Conservation (phyloP, 2,329 filamentous ascomycete genomes). For the Penicillium italicum region DNA sequence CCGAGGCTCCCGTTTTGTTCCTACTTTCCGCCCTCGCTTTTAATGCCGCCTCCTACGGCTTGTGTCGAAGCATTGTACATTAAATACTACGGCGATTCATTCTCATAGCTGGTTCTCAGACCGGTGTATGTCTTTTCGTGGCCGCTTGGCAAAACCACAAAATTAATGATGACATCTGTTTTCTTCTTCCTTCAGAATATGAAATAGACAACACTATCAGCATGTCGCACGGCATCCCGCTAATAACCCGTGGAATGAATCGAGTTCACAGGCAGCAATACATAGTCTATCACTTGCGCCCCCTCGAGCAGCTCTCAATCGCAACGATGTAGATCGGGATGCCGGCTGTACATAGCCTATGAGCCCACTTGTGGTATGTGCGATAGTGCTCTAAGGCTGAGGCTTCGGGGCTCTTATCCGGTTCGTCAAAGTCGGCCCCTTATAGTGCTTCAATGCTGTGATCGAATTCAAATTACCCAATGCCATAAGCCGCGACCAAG, state of each 20-base stretch:
- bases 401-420: neutral
- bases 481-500: neutral
- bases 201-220: neutral
- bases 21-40: conserved; percentile 22
- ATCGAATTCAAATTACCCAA: neutral
- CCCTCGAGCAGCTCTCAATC: neutral
- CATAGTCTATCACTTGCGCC: neutral
- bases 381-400: neutral
- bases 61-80: conserved; percentile 27
- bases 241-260: neutral
- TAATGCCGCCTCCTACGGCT: conserved; percentile 27
- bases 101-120: conserved; percentile 17
- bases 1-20: conserved; percentile 29
- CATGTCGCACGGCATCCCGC: too few species aligned
- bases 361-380: neutral
- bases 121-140: conserved; percentile 16
- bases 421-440: neutral
- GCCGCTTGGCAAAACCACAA: neutral
- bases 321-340: neutral
- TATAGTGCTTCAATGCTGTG: neutral
- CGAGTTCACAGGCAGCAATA: neutral
- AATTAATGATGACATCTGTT: neutral
- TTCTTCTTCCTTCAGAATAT: neutral
- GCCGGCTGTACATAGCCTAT: neutral
- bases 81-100: conserved; percentile 23